Evolutionary conservation across 2,329 filamentous ascomycete species (phyloP).

Genomic region (Thielaviopsis populi): DNA sequence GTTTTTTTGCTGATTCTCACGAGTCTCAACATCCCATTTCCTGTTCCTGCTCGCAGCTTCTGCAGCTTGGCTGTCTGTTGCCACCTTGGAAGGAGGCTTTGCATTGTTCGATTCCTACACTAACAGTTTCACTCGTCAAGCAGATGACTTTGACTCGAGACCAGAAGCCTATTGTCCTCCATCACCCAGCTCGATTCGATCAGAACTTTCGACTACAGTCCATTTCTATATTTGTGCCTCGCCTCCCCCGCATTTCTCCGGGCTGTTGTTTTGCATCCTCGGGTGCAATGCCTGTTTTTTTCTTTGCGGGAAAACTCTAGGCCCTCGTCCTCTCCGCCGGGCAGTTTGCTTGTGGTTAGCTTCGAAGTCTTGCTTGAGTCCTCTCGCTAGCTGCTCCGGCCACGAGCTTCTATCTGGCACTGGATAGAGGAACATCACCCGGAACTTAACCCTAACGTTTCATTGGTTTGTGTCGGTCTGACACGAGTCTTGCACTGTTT

Average conservation of each 20-base stretch:
- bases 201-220: conserved; percentile 3
- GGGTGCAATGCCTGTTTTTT: conserved; percentile 6
- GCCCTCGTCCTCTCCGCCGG: conserved; percentile 28
- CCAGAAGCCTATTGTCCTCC: neutral
- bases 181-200: neutral
- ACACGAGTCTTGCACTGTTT: conserved; percentile 49
- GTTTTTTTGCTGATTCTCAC: neutral
- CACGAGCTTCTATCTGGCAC: neutral
- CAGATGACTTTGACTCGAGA: neutral
- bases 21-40: neutral
- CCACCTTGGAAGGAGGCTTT: neutral
- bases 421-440: conserved; percentile 46
- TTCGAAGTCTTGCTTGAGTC: conserved; percentile 25
- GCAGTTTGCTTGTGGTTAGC: conserved; percentile 27
- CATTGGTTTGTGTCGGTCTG: conserved; percentile 40
- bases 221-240: conserved; percentile 36
- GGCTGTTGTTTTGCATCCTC: conserved; percentile 21
- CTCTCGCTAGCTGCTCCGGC: conserved; percentile 28
- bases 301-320: neutral
- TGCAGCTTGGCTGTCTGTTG: neutral
- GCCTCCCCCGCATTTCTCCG: conserved; percentile 71
- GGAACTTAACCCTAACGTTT: conserved; percentile 89
- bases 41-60: neutral
- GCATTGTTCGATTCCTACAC: neutral
- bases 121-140: neutral